These are phyloP conservation scores for Melaleuca quinquenervia DNA, from an alignment of 345 rosid genomes.

Conservation along the genomic window DNA sequence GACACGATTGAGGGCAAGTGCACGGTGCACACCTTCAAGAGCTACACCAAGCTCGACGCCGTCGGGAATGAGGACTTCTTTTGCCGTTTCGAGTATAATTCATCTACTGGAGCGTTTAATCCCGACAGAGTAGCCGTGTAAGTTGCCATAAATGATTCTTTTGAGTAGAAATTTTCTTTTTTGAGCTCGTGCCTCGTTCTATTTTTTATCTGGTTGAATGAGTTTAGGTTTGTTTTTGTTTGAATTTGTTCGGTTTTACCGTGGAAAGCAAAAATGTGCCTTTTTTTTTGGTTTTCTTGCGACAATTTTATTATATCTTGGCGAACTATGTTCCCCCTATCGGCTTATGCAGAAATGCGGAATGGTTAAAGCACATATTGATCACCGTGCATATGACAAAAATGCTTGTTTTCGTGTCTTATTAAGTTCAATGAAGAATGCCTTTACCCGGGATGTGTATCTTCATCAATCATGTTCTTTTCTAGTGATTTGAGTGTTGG, in stretches of 20 bases:
- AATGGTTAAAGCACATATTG: background rate
- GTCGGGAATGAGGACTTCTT: constrained; percentile 94
- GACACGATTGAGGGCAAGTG: constrained; percentile 95
- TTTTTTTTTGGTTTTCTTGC: background rate
- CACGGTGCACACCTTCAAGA: constrained; percentile 74
- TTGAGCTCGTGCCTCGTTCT: background rate
- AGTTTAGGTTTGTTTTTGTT: background rate
- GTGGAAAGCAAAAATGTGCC: background rate
- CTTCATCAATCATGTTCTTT: background rate
- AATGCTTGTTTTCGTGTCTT: background rate
- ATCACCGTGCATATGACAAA: background rate
- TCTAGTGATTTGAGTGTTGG: background rate
- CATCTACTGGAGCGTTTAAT: constrained; percentile 70
- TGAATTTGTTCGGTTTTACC: background rate
- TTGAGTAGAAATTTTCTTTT: background rate
- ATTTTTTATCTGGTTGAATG: background rate
- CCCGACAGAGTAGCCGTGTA: constrained; percentile 98
- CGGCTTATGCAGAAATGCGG: background rate
- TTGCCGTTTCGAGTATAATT: constrained; percentile 94
- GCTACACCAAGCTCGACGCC: constrained; percentile 84
- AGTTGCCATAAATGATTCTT: background rate
- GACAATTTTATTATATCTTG: background rate
- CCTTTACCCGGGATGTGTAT: background rate
- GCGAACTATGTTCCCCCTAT: background rate
- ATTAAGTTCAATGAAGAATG: background rate